Base-by-base conservation (phyloP, 129 eudicot species). In the Daucus carota region DNA sequence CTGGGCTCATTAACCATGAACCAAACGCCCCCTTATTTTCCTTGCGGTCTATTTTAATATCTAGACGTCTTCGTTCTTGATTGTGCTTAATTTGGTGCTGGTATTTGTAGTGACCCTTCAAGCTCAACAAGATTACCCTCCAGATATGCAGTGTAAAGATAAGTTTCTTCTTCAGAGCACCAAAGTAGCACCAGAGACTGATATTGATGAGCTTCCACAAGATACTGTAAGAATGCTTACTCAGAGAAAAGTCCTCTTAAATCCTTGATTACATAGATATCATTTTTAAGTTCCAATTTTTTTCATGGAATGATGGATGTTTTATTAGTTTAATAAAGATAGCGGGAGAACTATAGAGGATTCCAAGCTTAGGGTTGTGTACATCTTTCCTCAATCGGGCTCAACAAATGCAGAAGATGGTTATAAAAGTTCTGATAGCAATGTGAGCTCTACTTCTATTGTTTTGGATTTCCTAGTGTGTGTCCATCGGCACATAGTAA, bases 131-230 rank as follows among this genome's bases (percentile, higher is more conserved):
- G 96, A 90, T 81, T 83, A 85, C 80, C 98, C 98, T 73, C 90
- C 89, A 52, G 92, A 92, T 79, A 92, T 90, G 96, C 92, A 88
- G 78, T 86, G 94, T 85, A 92, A 79, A 84, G 98, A 92, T 81
- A 92, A 92, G 69, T 92, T 92, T 85, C 94, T 92, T 60, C 81
- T 92, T 54, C 98, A 92, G 68, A 85, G 94, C 83, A 90, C 92
- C 75, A 86, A 76, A 18, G 96, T 92, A 65, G 41, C 96, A 75
- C 72, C 85, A 65, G 69, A 84, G 74, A 82, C 84, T 72, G 93
- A 92, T 68, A 71, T 82, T 24, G 96, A 92, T 72, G 91, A 88
- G 79, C 92, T 92, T 82, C 94, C 94, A 5, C 84, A 73, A 72
- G 89, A 90, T 67, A 85, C 88, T 72, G 98, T 92, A 86, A 83